Evolutionary conservation across 805 yeast species (phyloP).

Genomic region (baker's yeast (Saccharomyces cerevisiae)): DNA sequence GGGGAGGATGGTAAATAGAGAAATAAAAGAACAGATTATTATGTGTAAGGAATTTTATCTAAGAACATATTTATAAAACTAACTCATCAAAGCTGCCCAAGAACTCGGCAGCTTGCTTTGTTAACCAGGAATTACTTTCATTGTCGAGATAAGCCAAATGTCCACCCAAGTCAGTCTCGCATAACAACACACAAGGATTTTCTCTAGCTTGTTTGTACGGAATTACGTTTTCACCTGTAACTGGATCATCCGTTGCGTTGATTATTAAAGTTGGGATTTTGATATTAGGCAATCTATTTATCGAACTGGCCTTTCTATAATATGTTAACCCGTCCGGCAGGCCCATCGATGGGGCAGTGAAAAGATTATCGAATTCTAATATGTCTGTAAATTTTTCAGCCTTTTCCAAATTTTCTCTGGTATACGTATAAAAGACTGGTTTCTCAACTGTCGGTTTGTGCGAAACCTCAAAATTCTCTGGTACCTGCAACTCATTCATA

Average conservation of each 20-base stretch:
- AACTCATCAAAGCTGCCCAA: conserved; percentile 33
- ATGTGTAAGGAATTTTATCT: conserved; percentile 2
- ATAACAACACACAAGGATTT: conserved; percentile 52
- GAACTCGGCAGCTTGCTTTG: conserved; percentile 35
- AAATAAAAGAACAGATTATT: conserved; percentile 1
- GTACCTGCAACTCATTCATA: conserved; percentile 28
- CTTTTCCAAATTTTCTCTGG: conserved; percentile 31
- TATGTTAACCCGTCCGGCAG: conserved; percentile 54
- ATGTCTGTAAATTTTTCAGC: conserved; percentile 34
- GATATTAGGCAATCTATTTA: conserved; percentile 45
- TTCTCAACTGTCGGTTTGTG: conserved; percentile 15
- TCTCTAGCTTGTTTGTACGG: conserved; percentile 42
- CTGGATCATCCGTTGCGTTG: conserved; percentile 57
- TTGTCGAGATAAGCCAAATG: conserved; percentile 49
- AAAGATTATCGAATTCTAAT: conserved; percentile 50
- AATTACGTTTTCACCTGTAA: conserved; percentile 42
- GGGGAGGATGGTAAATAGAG: conserved; percentile 60
- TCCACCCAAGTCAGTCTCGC: conserved; percentile 61
- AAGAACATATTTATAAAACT: conserved; percentile 13
- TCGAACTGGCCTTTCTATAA: conserved; percentile 58
- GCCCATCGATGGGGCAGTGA: conserved; percentile 57
- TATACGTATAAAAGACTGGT: conserved; percentile 22
- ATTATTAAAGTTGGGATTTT: conserved; percentile 56
- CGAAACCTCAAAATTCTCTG: conserved; percentile 17
- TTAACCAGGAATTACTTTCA: conserved; percentile 42